Base-by-base conservation (phyloP, 371 early-diverging fungal genomes). In the Mucor circinelloides region DNA sequence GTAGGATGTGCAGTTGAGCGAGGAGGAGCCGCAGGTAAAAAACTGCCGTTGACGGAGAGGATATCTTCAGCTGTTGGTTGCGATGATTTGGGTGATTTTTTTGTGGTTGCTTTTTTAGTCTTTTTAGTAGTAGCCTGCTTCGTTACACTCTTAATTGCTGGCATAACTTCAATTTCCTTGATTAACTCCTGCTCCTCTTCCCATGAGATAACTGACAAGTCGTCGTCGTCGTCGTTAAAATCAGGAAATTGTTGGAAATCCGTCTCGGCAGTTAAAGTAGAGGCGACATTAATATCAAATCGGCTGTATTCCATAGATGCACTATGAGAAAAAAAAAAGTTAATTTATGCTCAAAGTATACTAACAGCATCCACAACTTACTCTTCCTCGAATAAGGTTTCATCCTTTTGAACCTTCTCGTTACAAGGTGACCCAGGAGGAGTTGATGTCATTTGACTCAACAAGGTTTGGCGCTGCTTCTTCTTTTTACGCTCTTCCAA, bases 1-100 rank as follows among this genome's bases (percentile, higher is more conserved):
- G 92, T 91, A 28, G 71, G 63, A 6, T 64, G 44, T 15, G 40
- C 6, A 12, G 69, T 65, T 40, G 70, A 54, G 17, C 57, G 60
- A 46, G 70, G 60, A 32, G 62, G 44, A 25, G 27, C 62, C 48
- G 46, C 15, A 2, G 67, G 46, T n/a, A 57, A 30, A 46, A 44
- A 58, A 9, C 42, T 40, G 36, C 30, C 30, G 10, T 19, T 55
- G 34, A 50, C 36, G 25, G 55, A 42, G 3, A 59, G 58, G 3
- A 10, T 32, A 8, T 58, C 38, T 40, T 58, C 58, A 19, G 40
- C 23, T 31, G 34, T 21, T n/a, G 38, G 32, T n/a, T 52, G 17
- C 0, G 52, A 25, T 21, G 52, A 21, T 52, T 27, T 21, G 0
- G 27, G 8, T 52, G 27, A 27, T 52, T 21, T 44, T 44, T 44